Base-by-base conservation (phyloP, 257 asterid species). In the Plantago major region DNA sequence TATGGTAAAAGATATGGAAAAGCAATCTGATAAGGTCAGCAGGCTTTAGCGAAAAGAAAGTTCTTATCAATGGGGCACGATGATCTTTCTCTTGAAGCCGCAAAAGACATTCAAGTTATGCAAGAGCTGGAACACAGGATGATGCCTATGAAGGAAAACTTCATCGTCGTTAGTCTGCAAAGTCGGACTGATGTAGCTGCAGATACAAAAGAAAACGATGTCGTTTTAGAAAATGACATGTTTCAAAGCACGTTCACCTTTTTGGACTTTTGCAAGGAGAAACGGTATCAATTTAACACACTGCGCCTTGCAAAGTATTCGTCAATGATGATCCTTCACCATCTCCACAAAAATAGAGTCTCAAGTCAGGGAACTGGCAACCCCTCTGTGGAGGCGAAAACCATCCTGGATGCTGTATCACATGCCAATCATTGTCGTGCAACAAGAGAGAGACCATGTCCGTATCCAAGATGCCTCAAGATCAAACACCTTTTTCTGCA, bases 291-390 rank as follows among this genome's bases (percentile, higher is more conserved):
- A 74, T 93, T 87, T 50, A 97, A 93, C 76, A 93, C 99, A 47
- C 94, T 89, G 42, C 93, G 97, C 7, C 92, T 97, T 46, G 99
- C 99, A 42, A 93, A 93, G 79, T 96, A 93, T 81, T 93, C 99
- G 22, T 93, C 99, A 30, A 89, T 92, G 95, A 92, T 89, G 97
- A 90, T 92, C 73, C 97, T 92, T 65, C 89, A 89, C 77, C 99
- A 92, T 78, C 96, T 92, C 72, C 99, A 22, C 26, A 22, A 22
- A 22, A 22, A 22, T 22, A 22, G 1, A 22, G 26, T 22, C 26
- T 22, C 26, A 22, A 22, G 26, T 22, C 26, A 1, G 26, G 26
- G 26, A 22, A 22, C 26, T 22, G 26, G 26, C 26, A 22, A 2
- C 26, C 26, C 26, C 26, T 22, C 26, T 22, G 26, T 22, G 26